Base-by-base conservation (phyloP, 2,329 filamentous ascomycete species). In the Colletotrichum viniferum region DNA sequence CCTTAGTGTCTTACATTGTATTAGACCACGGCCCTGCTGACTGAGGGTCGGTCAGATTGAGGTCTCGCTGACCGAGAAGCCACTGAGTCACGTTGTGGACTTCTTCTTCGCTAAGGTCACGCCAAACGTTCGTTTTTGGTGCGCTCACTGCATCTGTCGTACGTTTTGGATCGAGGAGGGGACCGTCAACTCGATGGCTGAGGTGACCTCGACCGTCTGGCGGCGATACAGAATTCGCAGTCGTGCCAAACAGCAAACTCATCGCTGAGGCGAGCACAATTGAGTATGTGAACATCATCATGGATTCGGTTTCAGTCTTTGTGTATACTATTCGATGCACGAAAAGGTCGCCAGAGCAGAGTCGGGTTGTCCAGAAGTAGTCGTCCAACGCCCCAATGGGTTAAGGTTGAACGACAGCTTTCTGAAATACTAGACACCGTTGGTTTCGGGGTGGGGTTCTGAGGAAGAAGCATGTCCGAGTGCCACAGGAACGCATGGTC, bases 91-190 rank as follows among this genome's bases (percentile, higher is more conserved):
- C 82, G 21, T 81, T 78, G 2, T 83, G 83, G 8, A 84, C 83
- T 72, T 87, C 86, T 6, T 78, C 75, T 55, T 84, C 81, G 0
- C 79, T 83, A 55, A 87, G 76, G 16, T 81, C 79, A 12, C 78
- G 81, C 85, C 86, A 88, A 30, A 86, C 78, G 75, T 88, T 88
- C 16, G 77, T 62, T 70, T 86, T 86, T 5, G 86, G 86, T 0
- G 86, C 85, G 24, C 77, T 78, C 67, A 81, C 78, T 24, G 71
- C 72, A 10, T 66, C 18, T 10, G 38, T 43, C 38, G 38, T 43
- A 43, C 38, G 38, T 43, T 43, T 43, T 10, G 38, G 38, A 43
- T 43, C 38, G 18, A n/a, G 16, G 38, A 43, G 38, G 16, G 38
- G 38, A n/a, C 18, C 18, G 18, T 43, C 16, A 18, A n/a, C 18